phyloP scores from a whole-genome alignment of 768 basidiomycete species.

The Brasilioporus rufonigricans region DNA sequence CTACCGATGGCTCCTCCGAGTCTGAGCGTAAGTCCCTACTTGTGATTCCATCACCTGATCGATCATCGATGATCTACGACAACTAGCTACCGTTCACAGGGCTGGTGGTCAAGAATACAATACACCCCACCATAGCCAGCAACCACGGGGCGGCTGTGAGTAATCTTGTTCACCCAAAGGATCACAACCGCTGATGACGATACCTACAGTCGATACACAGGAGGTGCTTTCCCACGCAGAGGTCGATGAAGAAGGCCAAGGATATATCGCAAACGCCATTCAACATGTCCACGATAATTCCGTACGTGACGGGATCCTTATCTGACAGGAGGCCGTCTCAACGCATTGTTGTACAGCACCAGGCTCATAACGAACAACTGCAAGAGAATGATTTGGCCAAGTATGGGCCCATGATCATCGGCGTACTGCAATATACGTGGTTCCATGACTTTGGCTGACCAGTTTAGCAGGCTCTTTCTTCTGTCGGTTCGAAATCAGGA shows the following conservation, averaged over 20 bases:
- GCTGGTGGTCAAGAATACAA: conserved; percentile 69
- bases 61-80: conserved; percentile 7
- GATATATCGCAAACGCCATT: conserved; percentile 16
- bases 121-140: conserved; percentile 45
- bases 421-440: conserved; percentile 2
- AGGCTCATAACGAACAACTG: conserved; percentile 16
- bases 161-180: conserved; percentile 3
- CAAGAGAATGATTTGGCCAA: conserved; percentile 5
- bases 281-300: conserved; percentile 22
- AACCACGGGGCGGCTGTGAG: conserved; percentile 25
- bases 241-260: conserved; percentile 4
- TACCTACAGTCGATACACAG: conserved; percentile 54
- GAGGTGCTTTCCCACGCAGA: conserved; percentile 57
- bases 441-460: conserved; percentile 4
- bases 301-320: conserved; percentile 4
- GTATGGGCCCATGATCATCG: conserved; percentile 22
- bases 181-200: conserved; percentile 7
- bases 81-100: conserved; percentile 44
- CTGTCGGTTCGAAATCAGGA: conserved; percentile 29
- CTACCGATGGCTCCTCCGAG: conserved; percentile 32
- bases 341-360: conserved; percentile 5
- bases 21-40: conserved; percentile 7
- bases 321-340: neutral
- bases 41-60: conserved; percentile 6
- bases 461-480: conserved; percentile 18